Conservation (phyloP, 768 basidiomycete genomes). For the Naganishia vishniacii region DNA sequence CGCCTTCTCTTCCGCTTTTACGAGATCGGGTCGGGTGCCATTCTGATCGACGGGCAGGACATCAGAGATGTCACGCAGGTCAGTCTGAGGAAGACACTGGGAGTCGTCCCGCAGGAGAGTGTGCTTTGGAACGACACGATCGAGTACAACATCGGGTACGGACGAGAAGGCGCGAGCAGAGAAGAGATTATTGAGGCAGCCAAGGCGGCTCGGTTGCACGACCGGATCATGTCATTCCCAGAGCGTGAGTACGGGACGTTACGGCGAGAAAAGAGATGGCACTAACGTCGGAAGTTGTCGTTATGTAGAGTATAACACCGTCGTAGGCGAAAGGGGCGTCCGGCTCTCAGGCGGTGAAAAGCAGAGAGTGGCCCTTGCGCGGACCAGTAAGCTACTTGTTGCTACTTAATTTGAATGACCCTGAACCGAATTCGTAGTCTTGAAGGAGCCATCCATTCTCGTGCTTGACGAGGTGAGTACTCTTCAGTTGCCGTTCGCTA, state of each 20-base stretch:
- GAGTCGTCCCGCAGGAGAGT: constrained; percentile 81
- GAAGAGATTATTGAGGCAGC: constrained; percentile 77
- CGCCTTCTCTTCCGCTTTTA: constrained; percentile 91
- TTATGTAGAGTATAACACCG: constrained; percentile 63
- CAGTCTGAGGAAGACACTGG: constrained; percentile 72
- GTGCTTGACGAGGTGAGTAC: constrained; percentile 73
- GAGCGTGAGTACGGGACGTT: constrained; percentile 51
- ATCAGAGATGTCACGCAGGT: constrained; percentile 79
- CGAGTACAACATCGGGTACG: constrained; percentile 57
- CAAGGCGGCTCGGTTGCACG: constrained; percentile 78
- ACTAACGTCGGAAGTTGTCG: neutral
- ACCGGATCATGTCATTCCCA: constrained; percentile 74
- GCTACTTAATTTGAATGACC: no score
- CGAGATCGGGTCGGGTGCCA: constrained; percentile 73
- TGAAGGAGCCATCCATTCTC: constrained; percentile 78
- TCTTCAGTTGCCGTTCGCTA: constrained; percentile 36
- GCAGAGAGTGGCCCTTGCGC: constrained; percentile 79
- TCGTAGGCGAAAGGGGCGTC: constrained; percentile 81
- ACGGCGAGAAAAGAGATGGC: neutral
- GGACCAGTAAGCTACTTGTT: constrained; percentile 58
- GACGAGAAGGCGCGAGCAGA: constrained; percentile 63
- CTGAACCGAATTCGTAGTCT: no score
- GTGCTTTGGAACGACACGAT: constrained; percentile 47
- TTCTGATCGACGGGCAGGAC: constrained; percentile 78
- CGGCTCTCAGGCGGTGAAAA: constrained; percentile 82